These are phyloP conservation scores for Butyriboletus loyo DNA, from an alignment of 768 basidiomycete genomes.

Conservation along the genomic window DNA sequence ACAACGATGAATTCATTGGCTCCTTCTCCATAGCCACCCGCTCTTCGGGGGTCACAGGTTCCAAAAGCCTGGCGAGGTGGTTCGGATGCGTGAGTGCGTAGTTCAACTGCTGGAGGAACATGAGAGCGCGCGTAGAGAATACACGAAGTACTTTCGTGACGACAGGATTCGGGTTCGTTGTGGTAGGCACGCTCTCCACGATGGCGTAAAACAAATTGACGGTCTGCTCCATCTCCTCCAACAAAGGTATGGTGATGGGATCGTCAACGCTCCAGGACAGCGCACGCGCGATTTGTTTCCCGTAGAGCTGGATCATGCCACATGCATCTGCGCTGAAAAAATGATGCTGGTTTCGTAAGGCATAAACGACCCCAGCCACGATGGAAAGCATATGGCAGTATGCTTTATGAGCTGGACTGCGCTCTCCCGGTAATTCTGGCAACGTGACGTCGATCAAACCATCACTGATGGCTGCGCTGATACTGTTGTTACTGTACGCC, in stretches of 20 bases:
- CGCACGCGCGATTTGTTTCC: constrained; percentile 72
- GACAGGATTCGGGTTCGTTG: constrained; percentile 35
- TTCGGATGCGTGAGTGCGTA: constrained; percentile 91
- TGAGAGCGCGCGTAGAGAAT: constrained; percentile 65
- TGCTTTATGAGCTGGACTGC: constrained; percentile 73
- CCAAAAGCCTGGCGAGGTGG: constrained; percentile 76
- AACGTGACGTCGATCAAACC: constrained; percentile 67
- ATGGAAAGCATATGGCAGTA: constrained; percentile 87
- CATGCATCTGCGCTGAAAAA: constrained; percentile 84
- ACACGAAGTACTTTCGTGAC: constrained; percentile 63
- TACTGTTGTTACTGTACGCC: constrained; percentile 80
- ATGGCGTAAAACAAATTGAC: constrained; percentile 77
- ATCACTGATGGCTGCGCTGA: constrained; percentile 71
- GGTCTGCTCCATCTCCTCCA: constrained; percentile 83
- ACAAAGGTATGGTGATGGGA: constrained; percentile 65
- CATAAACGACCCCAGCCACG: constrained; percentile 65
- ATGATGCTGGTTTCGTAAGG: constrained; percentile 62
- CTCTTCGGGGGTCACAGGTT: constrained; percentile 77
- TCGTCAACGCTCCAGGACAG: constrained; percentile 83
- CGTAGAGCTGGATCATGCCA: constrained; percentile 81
- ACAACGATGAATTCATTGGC: constrained; percentile 30
- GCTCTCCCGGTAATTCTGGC: constrained; percentile 69
- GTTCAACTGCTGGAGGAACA: constrained; percentile 83
- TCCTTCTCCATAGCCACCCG: constrained; percentile 67
- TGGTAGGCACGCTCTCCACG: constrained; percentile 42